Evolutionary conservation across 106 monocot genomes (phyloP).

Genomic region (Acanthochlamys bracteata): DNA sequence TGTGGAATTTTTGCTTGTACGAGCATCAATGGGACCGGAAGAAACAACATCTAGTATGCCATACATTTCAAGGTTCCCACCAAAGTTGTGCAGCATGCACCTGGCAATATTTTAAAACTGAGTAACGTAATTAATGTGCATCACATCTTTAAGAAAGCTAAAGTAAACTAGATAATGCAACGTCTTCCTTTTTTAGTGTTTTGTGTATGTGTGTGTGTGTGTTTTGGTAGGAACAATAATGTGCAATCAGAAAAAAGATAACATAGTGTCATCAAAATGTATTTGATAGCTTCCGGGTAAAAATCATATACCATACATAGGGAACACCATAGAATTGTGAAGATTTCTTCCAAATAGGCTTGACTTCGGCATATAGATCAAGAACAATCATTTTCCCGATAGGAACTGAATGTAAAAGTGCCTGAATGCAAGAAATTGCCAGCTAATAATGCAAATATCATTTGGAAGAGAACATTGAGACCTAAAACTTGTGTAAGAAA

Average conservation of each 20-base stretch:
- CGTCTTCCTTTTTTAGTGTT: too few species aligned
- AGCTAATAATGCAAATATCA: too few species aligned
- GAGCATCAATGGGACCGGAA: slow-evolving; percentile 86
- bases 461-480: too few species aligned
- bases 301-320: slow-evolving; percentile 69
- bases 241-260: too few species aligned
- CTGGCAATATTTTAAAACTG: slow-evolving; percentile 16
- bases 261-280: not conserved
- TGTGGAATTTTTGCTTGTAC: slow-evolving; percentile 64
- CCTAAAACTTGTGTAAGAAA: too few species aligned
- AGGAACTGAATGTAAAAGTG: slow-evolving; percentile 94
- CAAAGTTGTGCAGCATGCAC: slow-evolving; percentile 99
- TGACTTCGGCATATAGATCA: slow-evolving; percentile 96
- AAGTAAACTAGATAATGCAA: too few species aligned
- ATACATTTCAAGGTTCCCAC: slow-evolving; percentile 99
- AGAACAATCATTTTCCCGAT: slow-evolving; percentile 95
- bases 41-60: slow-evolving; percentile 80
- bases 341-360: slow-evolving; percentile 88
- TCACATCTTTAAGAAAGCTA: too few species aligned
- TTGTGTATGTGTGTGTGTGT: too few species aligned
- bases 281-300: not conserved
- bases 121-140: too few species aligned
- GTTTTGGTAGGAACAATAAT: too few species aligned
- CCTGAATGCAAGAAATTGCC: too few species aligned
- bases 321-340: slow-evolving; percentile 97